Evolutionary conservation across 257 asterid genomes (phyloP).

Genomic region (Solanum gracilifrons): DNA sequence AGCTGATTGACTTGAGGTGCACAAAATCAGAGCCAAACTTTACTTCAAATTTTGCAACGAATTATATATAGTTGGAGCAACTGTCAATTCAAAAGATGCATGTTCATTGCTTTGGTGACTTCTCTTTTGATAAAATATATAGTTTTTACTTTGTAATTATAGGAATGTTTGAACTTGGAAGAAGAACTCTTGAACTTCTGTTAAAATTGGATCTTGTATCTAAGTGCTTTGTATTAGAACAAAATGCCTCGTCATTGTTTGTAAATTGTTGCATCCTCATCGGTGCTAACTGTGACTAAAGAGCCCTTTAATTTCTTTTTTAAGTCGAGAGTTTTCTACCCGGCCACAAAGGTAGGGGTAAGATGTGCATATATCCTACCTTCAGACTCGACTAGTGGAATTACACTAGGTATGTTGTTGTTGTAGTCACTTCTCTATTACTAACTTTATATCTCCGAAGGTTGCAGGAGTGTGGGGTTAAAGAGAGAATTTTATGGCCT

Average conservation of each 20-base stretch:
- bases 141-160: background rate
- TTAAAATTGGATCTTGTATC: background rate
- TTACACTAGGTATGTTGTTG: no score
- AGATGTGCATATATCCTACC: no score
- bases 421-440: no score
- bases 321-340: no score
- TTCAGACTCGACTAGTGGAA: no score
- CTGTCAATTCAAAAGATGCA: background rate
- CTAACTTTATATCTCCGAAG: no score
- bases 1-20: conserved; percentile 37
- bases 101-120: background rate
- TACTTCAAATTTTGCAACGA: conserved; percentile 17
- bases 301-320: background rate
- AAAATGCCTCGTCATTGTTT: background rate
- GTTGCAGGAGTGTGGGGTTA: no score
- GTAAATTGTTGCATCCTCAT: background rate
- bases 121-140: background rate
- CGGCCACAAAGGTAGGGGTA: no score
- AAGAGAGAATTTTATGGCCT: no score
- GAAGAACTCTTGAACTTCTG: background rate
- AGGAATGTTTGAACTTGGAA: background rate
- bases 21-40: background rate
- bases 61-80: conserved; percentile 1
- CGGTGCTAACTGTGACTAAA: background rate
- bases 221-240: background rate